phyloP scores from a whole-genome alignment of 31 red algal species.

The Odonthalia washingtoniensis region DNA sequence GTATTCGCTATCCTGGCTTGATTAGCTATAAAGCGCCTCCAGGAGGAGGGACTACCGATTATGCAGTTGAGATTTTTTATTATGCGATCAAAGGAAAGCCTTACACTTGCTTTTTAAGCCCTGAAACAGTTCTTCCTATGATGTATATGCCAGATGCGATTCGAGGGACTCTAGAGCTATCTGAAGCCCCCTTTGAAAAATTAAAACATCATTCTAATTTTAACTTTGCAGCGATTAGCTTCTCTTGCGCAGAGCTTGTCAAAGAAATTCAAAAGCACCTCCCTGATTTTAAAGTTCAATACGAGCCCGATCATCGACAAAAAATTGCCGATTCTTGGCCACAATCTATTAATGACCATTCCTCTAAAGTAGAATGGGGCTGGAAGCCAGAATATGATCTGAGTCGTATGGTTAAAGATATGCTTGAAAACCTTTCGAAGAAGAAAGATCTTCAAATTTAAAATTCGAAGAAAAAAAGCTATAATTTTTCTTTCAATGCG shows the following conservation, averaged over 20 bases:
- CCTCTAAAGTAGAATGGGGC: conserved; percentile 11
- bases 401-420: conserved; percentile 32
- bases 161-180: not conserved
- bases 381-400: conserved; percentile 39
- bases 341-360: conserved; percentile 6
- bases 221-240: conserved; percentile 19
- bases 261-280: conserved; percentile 25
- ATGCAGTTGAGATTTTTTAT: conserved; percentile 39
- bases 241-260: conserved; percentile 2
- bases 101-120: conserved; percentile 17
- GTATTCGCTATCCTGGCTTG: conserved; percentile 18
- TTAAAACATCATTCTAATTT: conserved; percentile 5
- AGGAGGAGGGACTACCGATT: conserved; percentile 31
- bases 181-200: conserved; percentile 6
- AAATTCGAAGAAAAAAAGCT: no score
- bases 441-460: no score
- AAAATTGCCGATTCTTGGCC: conserved; percentile 2
- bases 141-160: conserved; percentile 35
- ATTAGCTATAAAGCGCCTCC: conserved; percentile 20
- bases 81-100: conserved; percentile 11
- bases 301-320: conserved; percentile 20
- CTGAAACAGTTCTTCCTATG: conserved; percentile 22
- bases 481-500: no score
- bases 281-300: conserved; percentile 25
- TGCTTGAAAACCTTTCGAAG: conserved; percentile 34